Conservation (phyloP, 257 asterid species). For the Solanum bulbocastanum region DNA sequence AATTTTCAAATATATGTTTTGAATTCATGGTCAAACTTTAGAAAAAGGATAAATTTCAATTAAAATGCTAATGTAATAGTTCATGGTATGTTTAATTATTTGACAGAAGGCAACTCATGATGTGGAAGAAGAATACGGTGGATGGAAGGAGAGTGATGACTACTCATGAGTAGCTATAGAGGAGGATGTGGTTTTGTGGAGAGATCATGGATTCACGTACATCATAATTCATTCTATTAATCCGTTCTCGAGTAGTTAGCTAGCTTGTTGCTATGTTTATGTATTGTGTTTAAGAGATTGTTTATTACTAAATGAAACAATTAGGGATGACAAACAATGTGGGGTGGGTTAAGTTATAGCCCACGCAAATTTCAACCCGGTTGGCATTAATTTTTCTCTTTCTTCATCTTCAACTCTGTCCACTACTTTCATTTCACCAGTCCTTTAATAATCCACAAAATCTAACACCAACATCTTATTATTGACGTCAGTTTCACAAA, state of each 20-base stretch:
- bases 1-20: not conserved
- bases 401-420: too few species aligned
- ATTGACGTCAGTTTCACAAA: too few species aligned
- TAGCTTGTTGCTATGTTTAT: not conserved
- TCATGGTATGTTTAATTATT: not conserved
- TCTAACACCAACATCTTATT: too few species aligned
- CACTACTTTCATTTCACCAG: too few species aligned
- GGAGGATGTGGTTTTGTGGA: not conserved
- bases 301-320: not conserved
- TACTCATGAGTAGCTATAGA: not conserved
- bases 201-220: not conserved
- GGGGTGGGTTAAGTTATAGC: not conserved
- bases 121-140: constrained; percentile 15
- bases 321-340: not conserved
- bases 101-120: not conserved
- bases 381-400: not conserved
- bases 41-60: not conserved
- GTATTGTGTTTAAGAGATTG: not conserved
- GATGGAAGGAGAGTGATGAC: constrained; percentile 21
- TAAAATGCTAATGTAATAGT: not conserved
- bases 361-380: not conserved
- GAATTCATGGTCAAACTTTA: not conserved
- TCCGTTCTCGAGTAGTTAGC: not conserved
- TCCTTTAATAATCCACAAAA: too few species aligned
- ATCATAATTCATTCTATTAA: not conserved